phyloP scores from a whole-genome alignment of 2,329 filamentous ascomycete species.

The Didymella pinodella region DNA sequence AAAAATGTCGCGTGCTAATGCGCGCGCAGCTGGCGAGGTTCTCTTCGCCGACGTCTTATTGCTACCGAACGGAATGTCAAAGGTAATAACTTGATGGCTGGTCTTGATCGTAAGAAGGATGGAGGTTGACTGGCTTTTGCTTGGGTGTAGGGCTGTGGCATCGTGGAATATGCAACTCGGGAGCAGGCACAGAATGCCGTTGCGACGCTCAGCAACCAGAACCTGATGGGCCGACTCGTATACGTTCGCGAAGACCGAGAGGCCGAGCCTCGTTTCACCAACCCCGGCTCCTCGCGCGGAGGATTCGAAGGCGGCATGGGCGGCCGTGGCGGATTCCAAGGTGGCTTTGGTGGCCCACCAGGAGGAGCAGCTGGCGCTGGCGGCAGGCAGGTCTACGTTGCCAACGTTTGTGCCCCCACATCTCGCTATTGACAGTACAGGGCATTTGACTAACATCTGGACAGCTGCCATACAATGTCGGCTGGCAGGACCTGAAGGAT shows the following conservation, averaged over 20 bases:
- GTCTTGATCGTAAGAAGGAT: slow-evolving; percentile 78
- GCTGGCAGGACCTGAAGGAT: slow-evolving; percentile 99
- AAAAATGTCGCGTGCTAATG: slow-evolving; percentile 44
- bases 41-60: slow-evolving; percentile 99
- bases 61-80: slow-evolving; percentile 99
- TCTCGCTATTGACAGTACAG: slow-evolving; percentile 28
- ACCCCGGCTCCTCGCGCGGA: slow-evolving; percentile 65
- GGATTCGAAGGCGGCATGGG: slow-evolving; percentile 55
- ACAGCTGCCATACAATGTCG: slow-evolving; percentile 95
- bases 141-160: slow-evolving; percentile 99
- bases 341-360: slow-evolving; percentile 58
- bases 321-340: slow-evolving; percentile 55
- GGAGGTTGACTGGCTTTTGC: slow-evolving; percentile 98
- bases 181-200: slow-evolving; percentile 99
- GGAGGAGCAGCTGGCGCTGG: slow-evolving; percentile 69
- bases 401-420: slow-evolving; percentile 82
- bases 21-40: slow-evolving; percentile 87
- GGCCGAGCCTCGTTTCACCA: slow-evolving; percentile 94
- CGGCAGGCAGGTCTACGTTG: slow-evolving; percentile 93
- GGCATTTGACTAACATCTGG: slow-evolving; percentile 43
- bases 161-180: slow-evolving; percentile 99
- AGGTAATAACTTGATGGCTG: slow-evolving; percentile 97
- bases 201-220: slow-evolving; percentile 97
- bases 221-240: slow-evolving; percentile 96
- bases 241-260: slow-evolving; percentile 99